Conservation (phyloP, 2,329 filamentous ascomycete species). For the Trichoderma breve region DNA sequence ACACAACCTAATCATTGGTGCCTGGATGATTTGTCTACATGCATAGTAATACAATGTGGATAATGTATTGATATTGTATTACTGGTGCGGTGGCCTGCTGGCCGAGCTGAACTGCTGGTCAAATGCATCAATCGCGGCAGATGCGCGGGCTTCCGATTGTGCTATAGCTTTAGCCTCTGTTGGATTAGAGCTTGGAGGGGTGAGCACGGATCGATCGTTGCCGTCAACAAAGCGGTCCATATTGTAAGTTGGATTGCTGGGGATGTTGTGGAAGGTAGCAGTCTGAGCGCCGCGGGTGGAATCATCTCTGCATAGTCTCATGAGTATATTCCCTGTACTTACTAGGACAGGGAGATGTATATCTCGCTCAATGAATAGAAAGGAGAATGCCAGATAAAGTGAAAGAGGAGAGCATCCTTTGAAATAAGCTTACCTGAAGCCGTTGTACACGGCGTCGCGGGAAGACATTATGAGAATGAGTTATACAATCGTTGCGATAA, state of each 20-base stretch:
- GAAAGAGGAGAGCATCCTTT: not conserved
- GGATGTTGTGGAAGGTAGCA: not conserved
- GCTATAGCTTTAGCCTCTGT: not conserved
- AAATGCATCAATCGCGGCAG: not conserved
- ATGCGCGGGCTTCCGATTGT: not conserved
- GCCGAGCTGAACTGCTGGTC: not conserved
- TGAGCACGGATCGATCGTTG: not conserved
- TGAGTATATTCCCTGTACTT: not conserved
- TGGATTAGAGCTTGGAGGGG: not conserved
- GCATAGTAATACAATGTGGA: not conserved
- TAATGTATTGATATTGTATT: not conserved
- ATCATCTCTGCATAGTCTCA: not conserved
- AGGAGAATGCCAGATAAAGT: not conserved
- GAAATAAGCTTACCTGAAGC: not conserved
- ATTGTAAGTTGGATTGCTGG: not conserved
- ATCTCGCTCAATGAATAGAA: not conserved
- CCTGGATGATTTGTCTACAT: not conserved
- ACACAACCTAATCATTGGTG: fast-evolving
- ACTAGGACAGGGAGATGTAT: not conserved
- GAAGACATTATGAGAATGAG: not conserved
- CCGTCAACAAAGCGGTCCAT: not conserved
- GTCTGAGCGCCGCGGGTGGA: not conserved
- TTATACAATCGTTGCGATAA: not conserved
- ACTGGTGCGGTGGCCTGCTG: not conserved
- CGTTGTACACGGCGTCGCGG: not conserved